A percentile compares a stretch with the other conserved stretches of the same genome.
Conservation (phyloP, 2,329 filamentous ascomycete genomes). For the Dactylellina haptotyla region DNA sequence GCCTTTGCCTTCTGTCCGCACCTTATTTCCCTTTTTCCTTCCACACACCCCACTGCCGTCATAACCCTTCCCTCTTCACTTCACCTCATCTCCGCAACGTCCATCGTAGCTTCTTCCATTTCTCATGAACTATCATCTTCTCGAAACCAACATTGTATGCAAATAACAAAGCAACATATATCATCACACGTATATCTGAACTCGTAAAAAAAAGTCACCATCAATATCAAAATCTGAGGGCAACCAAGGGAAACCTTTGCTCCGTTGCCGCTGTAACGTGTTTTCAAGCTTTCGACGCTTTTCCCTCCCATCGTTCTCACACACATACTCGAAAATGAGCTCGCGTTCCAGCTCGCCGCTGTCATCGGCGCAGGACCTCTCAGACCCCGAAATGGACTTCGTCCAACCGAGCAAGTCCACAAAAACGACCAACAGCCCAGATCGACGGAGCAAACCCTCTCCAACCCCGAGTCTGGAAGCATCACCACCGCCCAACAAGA, state of each 20-base stretch:
- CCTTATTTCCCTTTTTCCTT: slow-evolving; percentile 26
- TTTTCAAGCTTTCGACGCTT: too few species aligned
- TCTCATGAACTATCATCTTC: neutral
- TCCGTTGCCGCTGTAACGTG: slow-evolving; percentile 30
- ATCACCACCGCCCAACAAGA: slow-evolving; percentile 41
- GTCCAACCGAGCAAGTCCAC: slow-evolving; percentile 26
- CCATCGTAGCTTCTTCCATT: neutral
- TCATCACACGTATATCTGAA: neutral
- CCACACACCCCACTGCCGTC: slow-evolving; percentile 49
- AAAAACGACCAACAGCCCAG: slow-evolving; percentile 20
- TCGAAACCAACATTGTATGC: neutral
- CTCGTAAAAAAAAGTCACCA: neutral
- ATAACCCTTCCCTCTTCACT: slow-evolving; percentile 19
- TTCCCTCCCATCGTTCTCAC: neutral
- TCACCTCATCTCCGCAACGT: too few species aligned
- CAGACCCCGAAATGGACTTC: slow-evolving; percentile 49
- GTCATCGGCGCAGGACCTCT: slow-evolving; percentile 49
- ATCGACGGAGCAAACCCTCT: slow-evolving; percentile 28
- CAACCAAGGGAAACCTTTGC: neutral
- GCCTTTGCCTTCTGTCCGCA: slow-evolving; percentile 47
- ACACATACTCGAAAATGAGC: slow-evolving; percentile 38
- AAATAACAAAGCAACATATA: neutral
- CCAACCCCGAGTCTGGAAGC: slow-evolving; percentile 19
- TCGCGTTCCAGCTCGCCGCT: slow-evolving; percentile 53
- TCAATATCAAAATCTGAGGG: neutral